Percentiles rank a stretch among this genome's conserved stretches.
Evolutionary conservation across 441 rosid genomes (phyloP).

Genomic region (Erodium chrysanthum): DNA sequence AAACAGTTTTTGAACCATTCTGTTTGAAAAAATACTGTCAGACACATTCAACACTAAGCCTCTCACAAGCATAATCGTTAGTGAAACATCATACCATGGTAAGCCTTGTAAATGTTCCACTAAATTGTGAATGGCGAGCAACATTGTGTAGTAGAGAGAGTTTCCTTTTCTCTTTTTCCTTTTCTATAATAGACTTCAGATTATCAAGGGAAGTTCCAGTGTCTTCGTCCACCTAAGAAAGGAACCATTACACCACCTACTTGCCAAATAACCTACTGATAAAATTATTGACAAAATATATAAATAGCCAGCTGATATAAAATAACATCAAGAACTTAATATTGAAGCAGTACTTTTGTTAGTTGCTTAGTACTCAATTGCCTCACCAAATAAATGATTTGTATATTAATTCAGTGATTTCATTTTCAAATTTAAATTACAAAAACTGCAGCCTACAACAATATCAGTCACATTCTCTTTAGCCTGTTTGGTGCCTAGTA

Average conservation of each 20-base stretch:
- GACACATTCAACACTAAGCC: slow-evolving; percentile 8
- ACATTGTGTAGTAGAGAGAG: slow-evolving; percentile 38
- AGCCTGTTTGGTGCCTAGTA: background rate
- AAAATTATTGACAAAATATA: background rate
- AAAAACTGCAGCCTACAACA: background rate
- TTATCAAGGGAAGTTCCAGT: slow-evolving; percentile 41
- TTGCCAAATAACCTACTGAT: slow-evolving; percentile 6
- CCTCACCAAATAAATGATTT: background rate
- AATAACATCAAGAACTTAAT: background rate
- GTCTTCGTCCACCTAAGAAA: slow-evolving; percentile 38
- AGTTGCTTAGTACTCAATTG: background rate
- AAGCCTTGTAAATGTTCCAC: slow-evolving; percentile 78
- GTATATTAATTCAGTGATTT: background rate
- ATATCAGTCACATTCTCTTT: background rate
- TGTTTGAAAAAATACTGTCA: slow-evolving; percentile 22
- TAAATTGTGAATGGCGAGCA: slow-evolving; percentile 66
- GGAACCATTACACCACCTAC: background rate
- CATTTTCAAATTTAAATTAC: background rate
- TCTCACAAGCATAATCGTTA: slow-evolving; percentile 12
- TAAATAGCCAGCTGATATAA: background rate
- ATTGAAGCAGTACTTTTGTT: background rate
- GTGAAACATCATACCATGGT: slow-evolving; percentile 49
- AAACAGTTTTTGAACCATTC: slow-evolving; percentile 82
- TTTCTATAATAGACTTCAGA: slow-evolving; percentile 70
- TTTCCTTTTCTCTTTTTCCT: slow-evolving; percentile 59